These are phyloP conservation scores for Westerdykella ornata DNA, from an alignment of 2,329 filamentous ascomycete genomes.

Conservation along the genomic window DNA sequence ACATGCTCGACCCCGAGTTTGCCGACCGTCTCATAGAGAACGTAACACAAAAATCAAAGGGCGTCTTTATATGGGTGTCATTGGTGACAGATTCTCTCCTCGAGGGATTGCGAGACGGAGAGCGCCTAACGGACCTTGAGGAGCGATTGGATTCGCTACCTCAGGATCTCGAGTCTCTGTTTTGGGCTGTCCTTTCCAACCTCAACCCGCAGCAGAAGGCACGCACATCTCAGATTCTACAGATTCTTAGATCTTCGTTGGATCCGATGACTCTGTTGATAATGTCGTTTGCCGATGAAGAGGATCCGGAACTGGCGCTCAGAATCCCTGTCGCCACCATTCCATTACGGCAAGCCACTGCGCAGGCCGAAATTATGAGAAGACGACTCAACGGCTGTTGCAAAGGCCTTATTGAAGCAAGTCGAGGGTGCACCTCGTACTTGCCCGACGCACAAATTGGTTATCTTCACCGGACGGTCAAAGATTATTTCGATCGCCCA, in stretches of 20 bases:
- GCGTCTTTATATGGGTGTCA: constrained; percentile 8
- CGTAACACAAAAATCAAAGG: constrained; percentile 3
- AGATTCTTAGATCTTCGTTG: neutral
- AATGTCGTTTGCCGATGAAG: too few relatives aligned
- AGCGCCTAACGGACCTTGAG: neutral
- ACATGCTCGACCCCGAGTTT: neutral
- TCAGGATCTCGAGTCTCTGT: constrained; percentile 1
- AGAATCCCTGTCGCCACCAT: too few relatives aligned
- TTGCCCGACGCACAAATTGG: too few relatives aligned
- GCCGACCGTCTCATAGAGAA: neutral
- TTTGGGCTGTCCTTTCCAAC: neutral
- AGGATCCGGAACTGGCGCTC: too few relatives aligned
- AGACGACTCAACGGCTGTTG: too few relatives aligned
- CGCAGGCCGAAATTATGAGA: too few relatives aligned
- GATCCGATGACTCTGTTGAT: too few relatives aligned
- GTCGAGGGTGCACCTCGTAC: too few relatives aligned
- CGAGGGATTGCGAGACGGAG: constrained; percentile 1
- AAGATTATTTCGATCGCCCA: too few relatives aligned
- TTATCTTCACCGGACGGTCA: too few relatives aligned
- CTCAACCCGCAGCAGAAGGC: neutral
- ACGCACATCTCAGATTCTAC: neutral
- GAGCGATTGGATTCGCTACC: constrained; percentile 1
- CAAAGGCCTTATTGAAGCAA: too few relatives aligned
- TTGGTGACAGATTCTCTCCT: constrained; percentile 1
- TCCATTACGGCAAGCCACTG: too few relatives aligned